Conservation (phyloP, 495 filamentous ascomycete genomes). For the Xylaria sp. region DNA sequence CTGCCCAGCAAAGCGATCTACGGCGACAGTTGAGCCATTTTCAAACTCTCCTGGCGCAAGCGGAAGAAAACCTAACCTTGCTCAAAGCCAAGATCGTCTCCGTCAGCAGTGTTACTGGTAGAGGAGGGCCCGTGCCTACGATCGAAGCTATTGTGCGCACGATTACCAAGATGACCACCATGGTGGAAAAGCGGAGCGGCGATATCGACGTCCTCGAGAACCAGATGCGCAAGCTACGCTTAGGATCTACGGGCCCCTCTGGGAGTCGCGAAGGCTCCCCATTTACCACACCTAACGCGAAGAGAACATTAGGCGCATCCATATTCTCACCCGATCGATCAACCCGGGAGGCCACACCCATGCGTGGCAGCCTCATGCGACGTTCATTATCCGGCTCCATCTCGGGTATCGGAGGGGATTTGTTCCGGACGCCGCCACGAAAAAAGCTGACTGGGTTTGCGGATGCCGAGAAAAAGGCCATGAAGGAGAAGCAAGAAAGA, state of each 20-base stretch:
- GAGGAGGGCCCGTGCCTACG: conserved; percentile 67
- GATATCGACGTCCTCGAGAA: conserved; percentile 90
- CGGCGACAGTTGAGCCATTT: conserved; percentile 72
- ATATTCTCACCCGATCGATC: conserved; percentile 65
- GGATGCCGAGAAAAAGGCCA: conserved; percentile 54
- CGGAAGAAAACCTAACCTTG: conserved; percentile 81
- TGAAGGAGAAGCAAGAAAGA: conserved; percentile 61
- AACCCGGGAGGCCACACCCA: conserved; percentile 48
- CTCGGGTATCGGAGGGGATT: conserved; percentile 49
- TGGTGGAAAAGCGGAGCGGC: conserved; percentile 84
- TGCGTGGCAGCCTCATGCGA: conserved; percentile 42
- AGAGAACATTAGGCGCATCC: conserved; percentile 49
- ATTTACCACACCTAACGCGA: conserved; percentile 65
- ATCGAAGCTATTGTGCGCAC: conserved; percentile 91
- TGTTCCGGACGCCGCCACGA: conserved; percentile 49
- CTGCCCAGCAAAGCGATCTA: conserved; percentile 80
- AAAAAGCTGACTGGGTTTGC: conserved; percentile 65
- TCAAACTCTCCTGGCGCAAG: conserved; percentile 74
- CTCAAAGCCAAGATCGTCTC: conserved; percentile 81
- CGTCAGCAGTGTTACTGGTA: conserved; percentile 51
- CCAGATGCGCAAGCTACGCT: conserved; percentile 75
- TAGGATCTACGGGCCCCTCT: conserved; percentile 52
- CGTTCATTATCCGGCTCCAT: conserved; percentile 45
- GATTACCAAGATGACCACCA: conserved; percentile 88
- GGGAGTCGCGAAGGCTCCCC: conserved; percentile 66